A percentile compares a stretch with the other conserved stretches of the same genome.
Evolutionary conservation across 108 stramenopile genomes (phyloP).

Genomic region (Cyclotella sp.): DNA sequence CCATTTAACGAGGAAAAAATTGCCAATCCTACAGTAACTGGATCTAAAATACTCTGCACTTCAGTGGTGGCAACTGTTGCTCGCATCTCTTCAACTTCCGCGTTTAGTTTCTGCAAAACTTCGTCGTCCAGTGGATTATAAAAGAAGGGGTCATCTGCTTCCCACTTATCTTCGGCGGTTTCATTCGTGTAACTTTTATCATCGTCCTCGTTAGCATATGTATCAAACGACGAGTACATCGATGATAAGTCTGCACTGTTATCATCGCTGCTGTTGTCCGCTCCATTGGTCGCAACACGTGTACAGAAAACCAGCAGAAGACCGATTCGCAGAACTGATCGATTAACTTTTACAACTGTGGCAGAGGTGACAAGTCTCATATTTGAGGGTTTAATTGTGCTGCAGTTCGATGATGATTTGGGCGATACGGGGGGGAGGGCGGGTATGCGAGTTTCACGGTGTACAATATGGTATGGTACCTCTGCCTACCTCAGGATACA

Average conservation of each 20-base stretch:
- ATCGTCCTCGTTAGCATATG: neutral
- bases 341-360: too few relatives aligned
- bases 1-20: neutral
- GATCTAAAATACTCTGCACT: neutral
- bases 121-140: constrained; percentile 10
- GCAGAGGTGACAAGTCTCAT: too few relatives aligned
- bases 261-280: neutral
- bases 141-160: constrained; percentile 13
- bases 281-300: neutral
- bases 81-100: neutral
- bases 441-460: too few relatives aligned
- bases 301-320: too few relatives aligned
- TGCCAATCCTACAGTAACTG: neutral
- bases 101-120: neutral
- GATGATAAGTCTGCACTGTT: neutral
- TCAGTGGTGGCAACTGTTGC: neutral
- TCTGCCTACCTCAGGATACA: too few relatives aligned
- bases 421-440: too few relatives aligned
- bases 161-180: neutral
- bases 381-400: too few relatives aligned
- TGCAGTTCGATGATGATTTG: too few relatives aligned
- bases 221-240: neutral
- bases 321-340: too few relatives aligned
- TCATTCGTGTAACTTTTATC: neutral
- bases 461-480: too few relatives aligned